These are phyloP conservation scores for Paratinospora sagittata DNA, from an alignment of 164 flowering plant genomes.

Conservation along the genomic window DNA sequence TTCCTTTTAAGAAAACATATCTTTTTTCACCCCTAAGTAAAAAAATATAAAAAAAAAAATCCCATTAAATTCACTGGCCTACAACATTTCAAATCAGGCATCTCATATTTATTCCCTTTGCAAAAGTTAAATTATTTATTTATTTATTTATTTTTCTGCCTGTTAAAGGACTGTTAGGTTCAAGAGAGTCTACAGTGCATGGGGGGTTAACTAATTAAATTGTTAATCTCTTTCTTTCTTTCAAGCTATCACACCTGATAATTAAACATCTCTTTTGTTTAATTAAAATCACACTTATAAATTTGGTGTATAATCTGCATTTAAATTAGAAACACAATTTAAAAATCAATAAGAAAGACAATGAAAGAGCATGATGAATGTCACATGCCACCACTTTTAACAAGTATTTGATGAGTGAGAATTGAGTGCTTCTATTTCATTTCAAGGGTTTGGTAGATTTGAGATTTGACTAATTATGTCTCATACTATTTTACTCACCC, in stretches of 20 bases:
- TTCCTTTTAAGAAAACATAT: neutral
- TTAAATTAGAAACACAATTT: neutral
- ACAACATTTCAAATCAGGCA: neutral
- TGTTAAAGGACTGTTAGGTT: neutral
- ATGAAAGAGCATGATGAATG: conserved; percentile 29
- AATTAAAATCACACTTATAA: neutral
- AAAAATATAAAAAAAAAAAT: no score
- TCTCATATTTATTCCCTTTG: neutral
- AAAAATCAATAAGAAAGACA: conserved; percentile 30
- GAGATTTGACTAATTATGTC: neutral
- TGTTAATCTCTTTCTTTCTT: neutral
- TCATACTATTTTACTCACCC: neutral
- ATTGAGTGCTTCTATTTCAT: conserved; percentile 18
- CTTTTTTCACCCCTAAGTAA: conserved; percentile 2
- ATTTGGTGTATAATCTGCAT: conserved; percentile 6
- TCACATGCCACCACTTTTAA: conserved; percentile 29
- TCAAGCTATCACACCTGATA: neutral
- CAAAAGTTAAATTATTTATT: conserved; percentile 1
- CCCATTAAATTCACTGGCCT: neutral
- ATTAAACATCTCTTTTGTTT: neutral
- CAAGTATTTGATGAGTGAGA: conserved; percentile 23
- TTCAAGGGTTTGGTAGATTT: no score
- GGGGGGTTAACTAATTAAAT: no score
- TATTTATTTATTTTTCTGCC: no score
- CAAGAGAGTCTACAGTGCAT: neutral